Percentiles rank a stretch among this genome's conserved stretches.
phyloP scores from a whole-genome alignment of 257 asterid species.

The Solanum piurae region DNA sequence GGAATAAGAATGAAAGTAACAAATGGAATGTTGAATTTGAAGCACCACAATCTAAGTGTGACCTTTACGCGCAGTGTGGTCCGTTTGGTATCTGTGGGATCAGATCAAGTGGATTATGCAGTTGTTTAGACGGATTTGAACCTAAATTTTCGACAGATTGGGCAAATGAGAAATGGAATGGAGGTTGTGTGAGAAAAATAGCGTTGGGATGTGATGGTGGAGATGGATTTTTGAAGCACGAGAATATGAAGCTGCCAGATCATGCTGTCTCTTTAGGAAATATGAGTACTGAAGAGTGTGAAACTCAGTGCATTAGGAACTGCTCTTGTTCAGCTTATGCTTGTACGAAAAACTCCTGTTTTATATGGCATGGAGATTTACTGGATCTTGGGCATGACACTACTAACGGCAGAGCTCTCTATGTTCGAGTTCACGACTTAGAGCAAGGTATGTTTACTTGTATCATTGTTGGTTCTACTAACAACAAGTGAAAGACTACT shows the following conservation, averaged over 20 bases:
- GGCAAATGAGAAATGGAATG: background rate
- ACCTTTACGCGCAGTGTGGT: background rate
- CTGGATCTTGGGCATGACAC: background rate
- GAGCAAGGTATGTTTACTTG: background rate
- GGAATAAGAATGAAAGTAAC: background rate
- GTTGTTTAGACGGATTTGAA: background rate
- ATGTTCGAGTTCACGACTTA: background rate
- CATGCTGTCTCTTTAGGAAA: background rate
- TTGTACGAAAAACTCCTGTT: background rate
- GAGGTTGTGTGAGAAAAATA: background rate
- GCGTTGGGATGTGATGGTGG: background rate
- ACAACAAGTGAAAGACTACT: no score
- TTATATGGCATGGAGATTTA: constrained; percentile 1
- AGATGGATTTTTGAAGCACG: background rate
- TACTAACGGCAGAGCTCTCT: background rate
- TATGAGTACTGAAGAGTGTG: background rate
- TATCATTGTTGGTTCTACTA: no score
- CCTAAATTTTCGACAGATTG: background rate
- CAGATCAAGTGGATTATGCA: background rate
- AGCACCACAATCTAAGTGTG: background rate
- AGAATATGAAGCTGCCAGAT: background rate
- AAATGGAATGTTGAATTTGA: background rate
- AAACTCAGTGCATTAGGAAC: background rate
- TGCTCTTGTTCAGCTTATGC: background rate
- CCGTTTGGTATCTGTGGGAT: background rate